phyloP scores from a whole-genome alignment of 108 stramenopile genomes.

The Cyclotella distinguenda region DNA sequence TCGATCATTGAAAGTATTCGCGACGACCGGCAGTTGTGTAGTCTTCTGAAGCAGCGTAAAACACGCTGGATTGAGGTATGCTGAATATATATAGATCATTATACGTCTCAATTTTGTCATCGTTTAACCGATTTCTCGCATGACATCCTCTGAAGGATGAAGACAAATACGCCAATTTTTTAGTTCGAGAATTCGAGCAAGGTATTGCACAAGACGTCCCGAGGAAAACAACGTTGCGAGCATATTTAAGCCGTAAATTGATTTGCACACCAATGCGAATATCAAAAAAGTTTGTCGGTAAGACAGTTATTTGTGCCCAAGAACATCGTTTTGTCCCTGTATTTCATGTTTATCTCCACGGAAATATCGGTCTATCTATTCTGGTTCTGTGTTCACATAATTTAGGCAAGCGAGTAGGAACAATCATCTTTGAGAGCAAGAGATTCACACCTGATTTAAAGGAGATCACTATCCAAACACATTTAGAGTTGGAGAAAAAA shows the following conservation, averaged over 20 bases:
- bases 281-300: slow-evolving; percentile 37
- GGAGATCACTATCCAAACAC: slow-evolving; percentile 5
- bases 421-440: slow-evolving; percentile 8
- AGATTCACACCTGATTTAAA: background rate
- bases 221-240: slow-evolving; percentile 21
- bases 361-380: background rate
- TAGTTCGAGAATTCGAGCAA: slow-evolving; percentile 27
- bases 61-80: slow-evolving; percentile 13
- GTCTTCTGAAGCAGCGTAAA: slow-evolving; percentile 11
- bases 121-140: background rate
- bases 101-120: no score
- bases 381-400: background rate
- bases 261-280: slow-evolving; percentile 40
- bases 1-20: background rate
- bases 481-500: slow-evolving; percentile 23
- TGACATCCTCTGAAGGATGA: slow-evolving; percentile 17
- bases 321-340: no score
- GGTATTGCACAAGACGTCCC: slow-evolving; percentile 19
- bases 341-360: no score
- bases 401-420: slow-evolving; percentile 31
- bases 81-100: no score
- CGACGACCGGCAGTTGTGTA: slow-evolving; percentile 1
- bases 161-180: slow-evolving; percentile 31
- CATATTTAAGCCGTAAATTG: slow-evolving; percentile 37
- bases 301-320: background rate